These are phyloP conservation scores for Wickerhamomyces bisporus DNA, from an alignment of 805 yeast genomes.

Conservation along the genomic window DNA sequence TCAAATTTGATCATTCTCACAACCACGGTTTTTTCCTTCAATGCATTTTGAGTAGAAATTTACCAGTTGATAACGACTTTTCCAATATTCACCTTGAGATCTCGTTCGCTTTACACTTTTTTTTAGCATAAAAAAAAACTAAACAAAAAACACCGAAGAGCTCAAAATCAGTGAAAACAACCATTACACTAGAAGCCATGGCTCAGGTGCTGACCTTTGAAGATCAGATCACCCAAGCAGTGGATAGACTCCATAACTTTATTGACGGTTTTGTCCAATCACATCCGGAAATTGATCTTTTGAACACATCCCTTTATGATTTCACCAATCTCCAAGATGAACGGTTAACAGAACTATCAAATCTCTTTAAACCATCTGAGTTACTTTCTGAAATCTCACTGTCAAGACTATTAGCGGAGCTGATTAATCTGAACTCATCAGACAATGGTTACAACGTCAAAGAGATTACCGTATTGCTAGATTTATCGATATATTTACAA, in stretches of 20 bases:
- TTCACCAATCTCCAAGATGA: neutral
- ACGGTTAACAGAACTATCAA: neutral
- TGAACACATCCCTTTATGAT: neutral
- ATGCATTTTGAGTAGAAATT: no score
- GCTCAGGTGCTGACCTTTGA: neutral
- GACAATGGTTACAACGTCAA: constrained; percentile 11
- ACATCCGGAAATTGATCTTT: neutral
- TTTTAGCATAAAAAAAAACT: neutral
- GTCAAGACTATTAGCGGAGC: constrained; percentile 5
- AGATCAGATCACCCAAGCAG: neutral
- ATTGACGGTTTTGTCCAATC: neutral
- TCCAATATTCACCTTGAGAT: no score
- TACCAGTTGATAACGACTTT: no score
- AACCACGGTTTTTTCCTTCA: no score
- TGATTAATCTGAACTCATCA: constrained; percentile 9
- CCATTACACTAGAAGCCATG: neutral
- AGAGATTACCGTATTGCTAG: constrained; percentile 15
- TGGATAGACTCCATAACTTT: neutral
- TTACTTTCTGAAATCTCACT: constrained; percentile 9
- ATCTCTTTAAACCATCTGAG: neutral
- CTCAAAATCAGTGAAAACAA: neutral
- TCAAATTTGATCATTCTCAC: no score
- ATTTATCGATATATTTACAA: constrained; percentile 13
- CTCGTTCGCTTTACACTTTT: no score
- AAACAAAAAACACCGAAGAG: neutral